phyloP scores from a whole-genome alignment of 352 stramenopile genomes.

The Plasmopara viticola region DNA sequence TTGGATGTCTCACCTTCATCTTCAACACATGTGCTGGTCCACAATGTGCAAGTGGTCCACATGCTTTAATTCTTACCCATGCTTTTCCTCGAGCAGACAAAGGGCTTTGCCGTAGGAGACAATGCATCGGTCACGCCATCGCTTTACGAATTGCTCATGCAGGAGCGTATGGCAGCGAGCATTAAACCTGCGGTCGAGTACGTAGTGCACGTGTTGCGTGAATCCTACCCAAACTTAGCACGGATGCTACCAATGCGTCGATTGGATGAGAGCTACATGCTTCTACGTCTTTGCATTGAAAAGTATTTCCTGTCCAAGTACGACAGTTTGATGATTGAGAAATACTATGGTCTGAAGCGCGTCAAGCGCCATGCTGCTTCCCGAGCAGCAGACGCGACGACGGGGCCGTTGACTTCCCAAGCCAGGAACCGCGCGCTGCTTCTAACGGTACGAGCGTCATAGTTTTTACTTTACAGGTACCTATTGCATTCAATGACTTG shows the following conservation, averaged over 20 bases:
- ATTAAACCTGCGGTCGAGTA: constrained; percentile 79
- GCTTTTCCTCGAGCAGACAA: constrained; percentile 77
- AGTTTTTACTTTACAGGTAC: not conserved
- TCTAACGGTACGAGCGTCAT: constrained; percentile 36
- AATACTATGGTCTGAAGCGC: constrained; percentile 85
- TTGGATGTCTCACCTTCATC: constrained; percentile 21
- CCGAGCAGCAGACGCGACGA: constrained; percentile 11
- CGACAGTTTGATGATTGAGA: constrained; percentile 70
- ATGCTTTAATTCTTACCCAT: constrained; percentile 25
- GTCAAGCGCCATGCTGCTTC: constrained; percentile 29
- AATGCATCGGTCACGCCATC: constrained; percentile 33
- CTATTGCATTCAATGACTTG: constrained; percentile 1
- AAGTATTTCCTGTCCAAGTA: constrained; percentile 72
- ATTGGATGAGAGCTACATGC: constrained; percentile 75
- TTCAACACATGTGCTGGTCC: constrained; percentile 10
- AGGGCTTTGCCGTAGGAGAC: constrained; percentile 44
- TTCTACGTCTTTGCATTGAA: constrained; percentile 55
- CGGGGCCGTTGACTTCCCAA: constrained; percentile 32
- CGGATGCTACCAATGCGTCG: constrained; percentile 44
- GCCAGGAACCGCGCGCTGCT: constrained; percentile 52
- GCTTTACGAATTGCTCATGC: constrained; percentile 85
- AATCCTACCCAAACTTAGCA: constrained; percentile 66
- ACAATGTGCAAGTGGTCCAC: constrained; percentile 2
- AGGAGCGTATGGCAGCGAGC: constrained; percentile 70
- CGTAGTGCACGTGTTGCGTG: constrained; percentile 57